Evolutionary conservation across 345 rosid genomes (phyloP).

Genomic region (Adansonia digitata): DNA sequence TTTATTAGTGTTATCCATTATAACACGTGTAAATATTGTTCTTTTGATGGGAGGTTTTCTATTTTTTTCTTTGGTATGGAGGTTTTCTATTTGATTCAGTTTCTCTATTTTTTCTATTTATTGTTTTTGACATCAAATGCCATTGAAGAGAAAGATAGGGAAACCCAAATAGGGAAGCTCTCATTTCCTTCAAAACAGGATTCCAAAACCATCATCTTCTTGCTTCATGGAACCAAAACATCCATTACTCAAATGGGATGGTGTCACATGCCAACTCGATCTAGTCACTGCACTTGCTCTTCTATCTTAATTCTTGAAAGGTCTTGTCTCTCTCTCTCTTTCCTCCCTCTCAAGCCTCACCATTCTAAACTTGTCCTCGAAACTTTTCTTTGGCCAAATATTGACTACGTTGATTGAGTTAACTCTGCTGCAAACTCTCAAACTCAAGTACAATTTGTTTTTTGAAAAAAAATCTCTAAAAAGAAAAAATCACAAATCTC

Average conservation of each 20-base stretch:
- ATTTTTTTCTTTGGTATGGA: slow-evolving; percentile 20
- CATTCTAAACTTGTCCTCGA: slow-evolving; percentile 56
- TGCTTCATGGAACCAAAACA: slow-evolving; percentile 55
- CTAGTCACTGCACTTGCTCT: slow-evolving; percentile 47
- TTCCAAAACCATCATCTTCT: slow-evolving; percentile 41
- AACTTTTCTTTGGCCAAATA: slow-evolving; percentile 42
- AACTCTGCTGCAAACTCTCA: slow-evolving; percentile 36
- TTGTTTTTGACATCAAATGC: slow-evolving; percentile 12
- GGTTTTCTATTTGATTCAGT: slow-evolving; percentile 15
- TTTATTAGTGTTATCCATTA: neutral
- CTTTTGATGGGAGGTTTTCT: neutral
- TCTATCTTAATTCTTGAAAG: slow-evolving; percentile 33
- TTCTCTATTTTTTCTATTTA: slow-evolving; percentile 14
- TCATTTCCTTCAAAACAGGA: slow-evolving; percentile 42
- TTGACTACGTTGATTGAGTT: slow-evolving; percentile 38
- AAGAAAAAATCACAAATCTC: no score
- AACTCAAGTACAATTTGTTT: slow-evolving; percentile 46
- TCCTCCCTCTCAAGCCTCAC: slow-evolving; percentile 48
- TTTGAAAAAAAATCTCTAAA: no score
- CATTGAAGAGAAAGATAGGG: slow-evolving; percentile 9
- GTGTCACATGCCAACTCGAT: slow-evolving; percentile 51
- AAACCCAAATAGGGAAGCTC: slow-evolving; percentile 32
- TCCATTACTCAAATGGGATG: slow-evolving; percentile 55
- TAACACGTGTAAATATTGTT: neutral
- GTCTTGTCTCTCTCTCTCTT: slow-evolving; percentile 43